Evolutionary conservation across 2,329 filamentous ascomycete genomes (phyloP).

Genomic region (Hypoxylon sp.): DNA sequence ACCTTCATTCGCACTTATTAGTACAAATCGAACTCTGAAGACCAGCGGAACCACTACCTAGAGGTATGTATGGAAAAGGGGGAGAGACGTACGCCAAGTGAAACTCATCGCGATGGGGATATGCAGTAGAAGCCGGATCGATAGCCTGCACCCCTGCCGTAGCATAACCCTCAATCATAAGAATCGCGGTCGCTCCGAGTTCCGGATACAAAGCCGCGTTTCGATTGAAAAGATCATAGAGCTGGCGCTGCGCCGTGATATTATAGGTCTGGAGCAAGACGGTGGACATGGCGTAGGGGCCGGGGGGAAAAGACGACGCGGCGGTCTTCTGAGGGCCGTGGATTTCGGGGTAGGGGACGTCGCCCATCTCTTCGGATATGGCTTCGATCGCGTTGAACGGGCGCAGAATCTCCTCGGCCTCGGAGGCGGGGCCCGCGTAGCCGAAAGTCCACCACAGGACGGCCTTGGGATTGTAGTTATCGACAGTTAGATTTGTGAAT

Average conservation of each 20-base stretch:
- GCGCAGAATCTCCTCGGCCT: conserved; percentile 38
- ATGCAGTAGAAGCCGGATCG: conserved; percentile 32
- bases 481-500: not conserved
- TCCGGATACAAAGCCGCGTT: conserved; percentile 26
- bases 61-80: not conserved
- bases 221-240: conserved; percentile 39
- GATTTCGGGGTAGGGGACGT: conserved; percentile 41
- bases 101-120: conserved; percentile 39
- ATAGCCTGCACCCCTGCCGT: conserved; percentile 28
- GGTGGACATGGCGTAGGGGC: not conserved
- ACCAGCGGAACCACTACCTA: not conserved
- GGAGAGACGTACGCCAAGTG: conserved; percentile 34
- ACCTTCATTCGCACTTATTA: not conserved
- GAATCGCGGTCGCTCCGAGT: conserved; percentile 8
- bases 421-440: conserved; percentile 40
- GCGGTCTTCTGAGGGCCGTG: conserved; percentile 1
- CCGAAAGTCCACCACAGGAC: conserved; percentile 42
- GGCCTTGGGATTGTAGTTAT: conserved; percentile 19
- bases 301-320: not conserved
- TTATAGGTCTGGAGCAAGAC: conserved; percentile 38
- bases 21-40: not conserved
- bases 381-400: conserved; percentile 43
- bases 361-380: conserved; percentile 15
- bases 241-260: conserved; percentile 38
- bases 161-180: conserved; percentile 47